Evolutionary conservation across 495 filamentous ascomycete species (phyloP).

Genomic region (Neurospora cerealis): DNA sequence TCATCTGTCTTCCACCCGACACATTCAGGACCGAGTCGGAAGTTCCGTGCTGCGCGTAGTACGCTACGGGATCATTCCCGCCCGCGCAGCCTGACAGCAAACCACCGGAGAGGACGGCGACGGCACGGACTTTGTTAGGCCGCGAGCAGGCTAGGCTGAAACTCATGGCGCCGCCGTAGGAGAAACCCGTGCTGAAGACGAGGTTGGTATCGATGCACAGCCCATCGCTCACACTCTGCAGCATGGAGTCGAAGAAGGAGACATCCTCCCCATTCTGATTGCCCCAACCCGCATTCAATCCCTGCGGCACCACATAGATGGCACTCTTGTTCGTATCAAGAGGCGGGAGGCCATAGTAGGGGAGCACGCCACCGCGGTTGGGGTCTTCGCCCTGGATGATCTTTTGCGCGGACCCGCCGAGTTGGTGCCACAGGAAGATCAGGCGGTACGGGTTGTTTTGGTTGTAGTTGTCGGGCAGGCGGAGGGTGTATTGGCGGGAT

Average conservation of each 20-base stretch:
- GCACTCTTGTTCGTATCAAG: slow-evolving; percentile 28
- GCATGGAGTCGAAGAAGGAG: slow-evolving; percentile 29
- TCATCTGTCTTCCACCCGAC: slow-evolving; percentile 19
- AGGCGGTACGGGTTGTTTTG: slow-evolving; percentile 29
- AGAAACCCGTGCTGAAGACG: slow-evolving; percentile 40
- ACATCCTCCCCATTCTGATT: slow-evolving; percentile 35
- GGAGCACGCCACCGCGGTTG: slow-evolving; percentile 19
- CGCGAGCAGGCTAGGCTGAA: slow-evolving; percentile 32
- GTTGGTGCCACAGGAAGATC: slow-evolving; percentile 33
- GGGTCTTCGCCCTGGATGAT: slow-evolving; percentile 25
- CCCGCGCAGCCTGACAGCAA: slow-evolving; percentile 27
- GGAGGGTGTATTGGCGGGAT: slow-evolving; percentile 27
- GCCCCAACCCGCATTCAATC: slow-evolving; percentile 34
- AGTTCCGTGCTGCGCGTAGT: slow-evolving; percentile 35
- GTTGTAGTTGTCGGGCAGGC: slow-evolving; percentile 34
- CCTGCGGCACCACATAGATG: slow-evolving; percentile 34
- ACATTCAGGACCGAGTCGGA: slow-evolving; percentile 30
- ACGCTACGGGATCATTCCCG: slow-evolving; percentile 35
- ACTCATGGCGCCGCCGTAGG: slow-evolving; percentile 42
- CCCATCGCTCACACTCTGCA: slow-evolving; percentile 27
- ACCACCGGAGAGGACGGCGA: slow-evolving; percentile 32
- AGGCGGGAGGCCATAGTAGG: slow-evolving; percentile 33
- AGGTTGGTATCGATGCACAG: slow-evolving; percentile 35
- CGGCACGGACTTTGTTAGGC: slow-evolving; percentile 30
- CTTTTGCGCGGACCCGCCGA: slow-evolving; percentile 27